Evolutionary conservation across 1,284 basidiomycete species (phyloP).

Genomic region (Cutaneotrichosporon mucoides): DNA sequence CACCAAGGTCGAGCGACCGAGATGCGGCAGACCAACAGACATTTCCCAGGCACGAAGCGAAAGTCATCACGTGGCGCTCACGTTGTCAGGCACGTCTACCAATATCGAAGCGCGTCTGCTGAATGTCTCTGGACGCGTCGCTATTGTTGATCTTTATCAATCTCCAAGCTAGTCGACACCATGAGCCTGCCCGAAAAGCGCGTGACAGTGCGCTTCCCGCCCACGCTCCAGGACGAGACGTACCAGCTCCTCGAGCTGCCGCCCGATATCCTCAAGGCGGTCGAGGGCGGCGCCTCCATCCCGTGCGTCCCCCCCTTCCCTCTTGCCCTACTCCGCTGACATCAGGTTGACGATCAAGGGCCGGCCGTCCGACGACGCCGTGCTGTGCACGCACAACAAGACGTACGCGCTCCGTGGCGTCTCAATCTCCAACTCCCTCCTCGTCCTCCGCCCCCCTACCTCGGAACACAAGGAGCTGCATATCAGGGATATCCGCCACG

Average conservation of each 20-base stretch:
- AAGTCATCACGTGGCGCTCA: no score
- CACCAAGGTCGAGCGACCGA: no score
- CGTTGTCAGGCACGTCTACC: no score
- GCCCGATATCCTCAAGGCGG: slow-evolving; percentile 42
- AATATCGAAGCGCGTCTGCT: no score
- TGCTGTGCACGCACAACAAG: slow-evolving; percentile 71
- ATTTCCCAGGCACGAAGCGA: no score
- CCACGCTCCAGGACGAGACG: slow-evolving; percentile 24
- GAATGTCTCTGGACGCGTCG: no score
- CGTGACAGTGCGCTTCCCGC: slow-evolving; percentile 27
- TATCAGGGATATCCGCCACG: slow-evolving; percentile 54
- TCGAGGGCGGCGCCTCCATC: slow-evolving; percentile 34
- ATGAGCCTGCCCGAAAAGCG: slow-evolving; percentile 14
- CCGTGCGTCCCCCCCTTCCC: slow-evolving; percentile 32
- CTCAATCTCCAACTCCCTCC: slow-evolving; percentile 74
- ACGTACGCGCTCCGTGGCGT: slow-evolving; percentile 79
- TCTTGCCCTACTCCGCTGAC: neutral
- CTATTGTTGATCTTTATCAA: neutral
- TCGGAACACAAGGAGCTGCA: slow-evolving; percentile 26
- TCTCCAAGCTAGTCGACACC: neutral
- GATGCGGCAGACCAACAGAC: no score
- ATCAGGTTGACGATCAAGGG: slow-evolving; percentile 74
- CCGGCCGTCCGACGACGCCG: slow-evolving; percentile 72
- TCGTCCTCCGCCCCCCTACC: slow-evolving; percentile 59
- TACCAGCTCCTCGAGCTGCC: slow-evolving; percentile 49